phyloP scores from a whole-genome alignment of 2,329 filamentous ascomycete species.

The Shiraia sp. region DNA sequence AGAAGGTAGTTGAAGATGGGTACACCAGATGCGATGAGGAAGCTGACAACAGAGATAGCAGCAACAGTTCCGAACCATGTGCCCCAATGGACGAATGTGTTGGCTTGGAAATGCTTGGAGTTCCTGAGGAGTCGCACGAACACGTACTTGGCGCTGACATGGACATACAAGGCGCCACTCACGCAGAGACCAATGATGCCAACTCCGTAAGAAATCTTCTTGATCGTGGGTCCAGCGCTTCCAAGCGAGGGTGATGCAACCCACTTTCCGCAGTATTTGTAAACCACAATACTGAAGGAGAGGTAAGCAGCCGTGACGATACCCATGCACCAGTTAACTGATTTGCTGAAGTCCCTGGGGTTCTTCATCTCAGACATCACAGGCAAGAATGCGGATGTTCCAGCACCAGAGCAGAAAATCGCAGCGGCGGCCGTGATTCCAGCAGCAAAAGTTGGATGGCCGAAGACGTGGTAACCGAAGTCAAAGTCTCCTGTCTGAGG shows the following conservation, averaged over 20 bases:
- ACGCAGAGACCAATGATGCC: slow-evolving; percentile 60
- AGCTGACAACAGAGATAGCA: slow-evolving; percentile 50
- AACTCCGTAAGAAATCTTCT: slow-evolving; percentile 65
- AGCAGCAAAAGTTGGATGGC: slow-evolving; percentile 60
- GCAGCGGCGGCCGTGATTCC: slow-evolving; percentile 61
- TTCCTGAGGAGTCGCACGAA: slow-evolving; percentile 60
- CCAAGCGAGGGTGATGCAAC: slow-evolving; percentile 66
- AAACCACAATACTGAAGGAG: slow-evolving; percentile 63
- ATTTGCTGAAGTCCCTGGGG: slow-evolving; percentile 63
- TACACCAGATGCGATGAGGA: slow-evolving; percentile 58
- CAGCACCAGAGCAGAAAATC: slow-evolving; percentile 64
- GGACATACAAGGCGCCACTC: slow-evolving; percentile 52
- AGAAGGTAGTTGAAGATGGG: slow-evolving; percentile 60
- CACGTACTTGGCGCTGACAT: slow-evolving; percentile 59
- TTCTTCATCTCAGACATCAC: slow-evolving; percentile 68
- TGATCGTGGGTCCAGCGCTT: slow-evolving; percentile 61
- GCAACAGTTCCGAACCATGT: slow-evolving; percentile 55
- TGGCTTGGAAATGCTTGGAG: slow-evolving; percentile 56
- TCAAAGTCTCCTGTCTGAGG: slow-evolving; percentile 63
- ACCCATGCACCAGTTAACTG: slow-evolving; percentile 62
- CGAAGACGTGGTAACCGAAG: slow-evolving; percentile 61
- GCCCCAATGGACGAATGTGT: slow-evolving; percentile 61
- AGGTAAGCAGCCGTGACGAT: slow-evolving; percentile 63
- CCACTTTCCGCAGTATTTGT: slow-evolving; percentile 65
- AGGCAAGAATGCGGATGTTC: slow-evolving; percentile 64